Evolutionary conservation across 176 grass and related monocot genomes (phyloP), one percentile per base, ranked within the genome.

Genomic region (Musa beccarii): DNA sequence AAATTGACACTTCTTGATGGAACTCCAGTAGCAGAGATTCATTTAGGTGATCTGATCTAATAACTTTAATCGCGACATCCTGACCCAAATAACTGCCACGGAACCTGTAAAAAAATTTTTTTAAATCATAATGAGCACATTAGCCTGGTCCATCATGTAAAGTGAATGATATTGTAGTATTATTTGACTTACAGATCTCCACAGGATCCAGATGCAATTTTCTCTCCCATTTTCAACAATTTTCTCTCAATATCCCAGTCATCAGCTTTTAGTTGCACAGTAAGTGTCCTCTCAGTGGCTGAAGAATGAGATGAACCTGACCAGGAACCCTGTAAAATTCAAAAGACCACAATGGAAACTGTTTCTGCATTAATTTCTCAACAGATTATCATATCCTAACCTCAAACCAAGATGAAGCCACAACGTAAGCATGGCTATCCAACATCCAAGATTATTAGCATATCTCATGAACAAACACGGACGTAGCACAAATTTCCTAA

Each of bases 221-320:
- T 83, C 1, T 86, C 91, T 80, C 81, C 96, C 79, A 84, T 95
- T 83, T 88, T 92, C 71, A 99, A 83, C 63, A 80, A 79, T 81
- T 83, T 89, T 84, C 89, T 94, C 49, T 99, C 91, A 25, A 94
- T 89, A 84, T 99, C 90, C 86, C 90, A 99, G 63, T 94, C 90
- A 79, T 88, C 90, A 55, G 56, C 86, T 91, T 94, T 91, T 81
- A 86, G 76, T 67, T 93, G 94, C 72, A 99, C 82, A 55, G 86
- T 81, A 28, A 92, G 66, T 87, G 87, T 74, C 89, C 83, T 94
- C 80, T 94, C 95, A 20, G 90, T 78, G 51, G 90, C 90, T 86
- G 95, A 99, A 50, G 95, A 94, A 77, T 99, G 95, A 84, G 95
- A 99, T 76, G 95, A 99, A 80, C 95, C 96, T 83, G 91, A 99